These are phyloP conservation scores for Saccharomyces pastorianus DNA, from an alignment of 1,139 yeast genomes.

Conservation along the genomic window DNA sequence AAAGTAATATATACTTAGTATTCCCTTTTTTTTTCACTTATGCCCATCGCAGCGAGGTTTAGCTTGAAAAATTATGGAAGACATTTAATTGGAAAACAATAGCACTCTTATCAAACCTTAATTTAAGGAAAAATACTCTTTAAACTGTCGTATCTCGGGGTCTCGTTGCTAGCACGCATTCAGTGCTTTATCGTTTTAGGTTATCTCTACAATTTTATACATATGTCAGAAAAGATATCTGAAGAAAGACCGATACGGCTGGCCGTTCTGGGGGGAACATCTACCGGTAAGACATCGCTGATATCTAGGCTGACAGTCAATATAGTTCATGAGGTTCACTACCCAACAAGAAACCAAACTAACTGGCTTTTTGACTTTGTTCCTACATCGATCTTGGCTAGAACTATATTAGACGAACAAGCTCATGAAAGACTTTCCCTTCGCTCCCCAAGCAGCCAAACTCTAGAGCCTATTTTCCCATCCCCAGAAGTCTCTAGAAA, in stretches of 20 bases:
- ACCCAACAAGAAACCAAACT: constrained; percentile 53
- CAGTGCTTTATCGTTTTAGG: too few relatives aligned
- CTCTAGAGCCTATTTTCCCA: constrained; percentile 25
- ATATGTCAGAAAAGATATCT: constrained; percentile 4
- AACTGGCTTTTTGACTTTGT: constrained; percentile 49
- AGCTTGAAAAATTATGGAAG: neutral
- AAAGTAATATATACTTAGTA: too few relatives aligned
- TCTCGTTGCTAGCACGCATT: too few relatives aligned
- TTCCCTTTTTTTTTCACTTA: neutral
- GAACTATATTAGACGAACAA: constrained; percentile 44
- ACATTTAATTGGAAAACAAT: neutral
- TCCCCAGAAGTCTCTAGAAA: constrained; percentile 27
- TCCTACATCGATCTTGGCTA: constrained; percentile 37
- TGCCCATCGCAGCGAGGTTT: neutral
- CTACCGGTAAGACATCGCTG: constrained; percentile 38
- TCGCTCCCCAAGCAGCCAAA: constrained; percentile 28
- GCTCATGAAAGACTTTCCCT: constrained; percentile 29
- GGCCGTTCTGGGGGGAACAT: constrained; percentile 31
- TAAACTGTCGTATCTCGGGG: neutral
- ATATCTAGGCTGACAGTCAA: constrained; percentile 44
- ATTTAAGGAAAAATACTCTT: too few relatives aligned
- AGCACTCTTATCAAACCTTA: too few relatives aligned
- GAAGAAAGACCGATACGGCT: constrained; percentile 29
- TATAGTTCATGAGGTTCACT: constrained; percentile 40
- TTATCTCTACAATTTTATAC: neutral